These are phyloP conservation scores for Saccharomycopsis amapae DNA, from an alignment of 805 yeast genomes.

Conservation along the genomic window DNA sequence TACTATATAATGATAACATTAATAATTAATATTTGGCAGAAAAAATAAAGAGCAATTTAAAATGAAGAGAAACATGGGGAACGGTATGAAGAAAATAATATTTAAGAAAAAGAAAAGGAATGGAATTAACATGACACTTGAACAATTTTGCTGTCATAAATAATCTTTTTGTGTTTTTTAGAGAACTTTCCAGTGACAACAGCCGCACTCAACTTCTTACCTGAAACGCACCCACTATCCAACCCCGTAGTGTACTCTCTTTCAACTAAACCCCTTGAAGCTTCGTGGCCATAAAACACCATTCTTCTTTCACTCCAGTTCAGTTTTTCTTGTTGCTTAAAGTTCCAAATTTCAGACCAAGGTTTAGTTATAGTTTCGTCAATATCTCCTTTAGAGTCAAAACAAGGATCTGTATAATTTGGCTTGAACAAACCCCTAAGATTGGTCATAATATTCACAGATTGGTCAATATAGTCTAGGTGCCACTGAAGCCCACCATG, in stretches of 20 bases:
- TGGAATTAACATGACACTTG: conserved; percentile 4
- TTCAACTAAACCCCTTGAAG: conserved; percentile 63
- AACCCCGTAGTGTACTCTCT: conserved; percentile 67
- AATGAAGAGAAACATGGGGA: neutral
- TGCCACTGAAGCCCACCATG: conserved; percentile 83
- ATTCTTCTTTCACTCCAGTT: conserved; percentile 24
- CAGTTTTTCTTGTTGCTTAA: conserved; percentile 30
- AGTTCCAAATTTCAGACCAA: conserved; percentile 56
- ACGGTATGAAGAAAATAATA: neutral
- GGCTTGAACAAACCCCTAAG: conserved; percentile 67
- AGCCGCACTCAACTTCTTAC: conserved; percentile 62
- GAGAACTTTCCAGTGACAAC: neutral
- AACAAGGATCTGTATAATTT: conserved; percentile 38
- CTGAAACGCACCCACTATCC: conserved; percentile 78
- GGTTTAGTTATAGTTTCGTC: conserved; percentile 30
- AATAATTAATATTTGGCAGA: neutral
- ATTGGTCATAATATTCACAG: conserved; percentile 55
- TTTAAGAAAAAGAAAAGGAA: neutral
- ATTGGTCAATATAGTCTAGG: conserved; percentile 37
- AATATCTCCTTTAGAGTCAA: conserved; percentile 18
- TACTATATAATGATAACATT: no score
- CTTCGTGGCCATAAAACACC: conserved; percentile 87
- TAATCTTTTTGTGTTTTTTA: neutral
- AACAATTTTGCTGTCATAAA: neutral
- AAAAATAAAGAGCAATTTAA: neutral